Conservation (phyloP, 106 monocot genomes). For the Narthecium ossifragum region DNA sequence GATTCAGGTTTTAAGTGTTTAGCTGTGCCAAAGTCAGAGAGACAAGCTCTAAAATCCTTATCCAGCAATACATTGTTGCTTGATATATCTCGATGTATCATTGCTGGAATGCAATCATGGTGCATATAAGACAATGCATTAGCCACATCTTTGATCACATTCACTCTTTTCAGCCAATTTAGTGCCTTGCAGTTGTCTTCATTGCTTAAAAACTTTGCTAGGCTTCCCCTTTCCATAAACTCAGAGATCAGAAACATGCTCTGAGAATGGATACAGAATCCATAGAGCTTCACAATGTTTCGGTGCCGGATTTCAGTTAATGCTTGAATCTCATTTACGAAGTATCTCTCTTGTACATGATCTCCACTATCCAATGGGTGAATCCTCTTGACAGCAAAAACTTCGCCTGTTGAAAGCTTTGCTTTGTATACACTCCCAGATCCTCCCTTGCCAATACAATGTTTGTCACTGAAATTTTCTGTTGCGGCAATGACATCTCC, state of each 20-base stretch:
- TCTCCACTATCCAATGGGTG: not conserved
- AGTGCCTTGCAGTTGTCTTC: slow-evolving; percentile 10
- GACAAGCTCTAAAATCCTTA: slow-evolving; percentile 13
- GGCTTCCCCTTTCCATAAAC: slow-evolving; percentile 21
- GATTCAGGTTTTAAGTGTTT: slow-evolving; percentile 16
- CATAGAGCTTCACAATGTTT: slow-evolving; percentile 21
- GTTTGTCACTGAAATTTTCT: slow-evolving; percentile 20
- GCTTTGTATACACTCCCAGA: slow-evolving; percentile 31
- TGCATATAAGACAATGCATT: slow-evolving; percentile 33
- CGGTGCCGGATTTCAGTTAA: slow-evolving; percentile 23
- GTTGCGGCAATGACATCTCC: slow-evolving; percentile 21
- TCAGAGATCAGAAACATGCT: slow-evolving; percentile 24
- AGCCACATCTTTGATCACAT: slow-evolving; percentile 17
- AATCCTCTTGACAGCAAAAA: slow-evolving; percentile 26
- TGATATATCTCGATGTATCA: slow-evolving; percentile 29
- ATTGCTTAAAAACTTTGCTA: not conserved
- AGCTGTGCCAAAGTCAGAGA: slow-evolving; percentile 33
- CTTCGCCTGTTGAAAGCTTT: not conserved
- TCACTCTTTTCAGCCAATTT: slow-evolving; percentile 20
- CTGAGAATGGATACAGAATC: slow-evolving; percentile 9
- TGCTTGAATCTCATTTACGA: slow-evolving; percentile 20
- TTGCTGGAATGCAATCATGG: slow-evolving; percentile 20
- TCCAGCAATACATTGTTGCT: slow-evolving; percentile 28
- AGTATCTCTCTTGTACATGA: not conserved
- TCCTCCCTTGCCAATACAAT: slow-evolving; percentile 32